Conservation (phyloP, 2,329 filamentous ascomycete genomes). For the Bipolaris oryzae region DNA sequence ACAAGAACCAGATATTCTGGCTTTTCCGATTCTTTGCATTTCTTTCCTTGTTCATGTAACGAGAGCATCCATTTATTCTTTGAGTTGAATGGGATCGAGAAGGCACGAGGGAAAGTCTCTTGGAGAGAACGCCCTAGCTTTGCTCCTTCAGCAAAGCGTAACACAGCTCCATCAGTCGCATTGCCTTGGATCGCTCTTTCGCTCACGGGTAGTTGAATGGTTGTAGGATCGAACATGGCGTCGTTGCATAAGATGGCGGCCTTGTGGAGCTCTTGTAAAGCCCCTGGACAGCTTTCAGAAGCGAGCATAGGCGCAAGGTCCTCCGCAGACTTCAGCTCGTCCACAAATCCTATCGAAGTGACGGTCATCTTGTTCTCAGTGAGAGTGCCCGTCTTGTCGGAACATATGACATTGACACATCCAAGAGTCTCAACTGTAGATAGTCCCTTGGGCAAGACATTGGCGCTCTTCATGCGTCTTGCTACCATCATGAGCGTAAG, state of each 20-base stretch:
- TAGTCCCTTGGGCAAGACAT: neutral
- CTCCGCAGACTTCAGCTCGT: neutral
- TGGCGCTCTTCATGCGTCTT: neutral
- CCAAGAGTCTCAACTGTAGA: neutral
- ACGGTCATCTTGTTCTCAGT: slow-evolving; percentile 3
- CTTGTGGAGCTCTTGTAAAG: slow-evolving; percentile 1
- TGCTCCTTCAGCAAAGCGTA: neutral
- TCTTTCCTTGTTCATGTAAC: neutral
- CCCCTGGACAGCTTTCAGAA: neutral
- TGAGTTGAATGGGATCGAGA: neutral
- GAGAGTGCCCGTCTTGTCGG: neutral
- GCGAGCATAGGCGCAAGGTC: neutral
- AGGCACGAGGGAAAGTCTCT: neutral
- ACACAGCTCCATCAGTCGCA: neutral
- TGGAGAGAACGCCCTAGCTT: neutral
- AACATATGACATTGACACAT: slow-evolving; percentile 1
- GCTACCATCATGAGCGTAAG: slow-evolving; percentile 2
- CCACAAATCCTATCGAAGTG: neutral
- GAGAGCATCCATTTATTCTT: slow-evolving; percentile 4
- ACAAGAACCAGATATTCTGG: neutral
- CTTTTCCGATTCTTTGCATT: neutral
- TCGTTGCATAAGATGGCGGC: slow-evolving; percentile 1
- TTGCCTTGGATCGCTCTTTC: neutral
- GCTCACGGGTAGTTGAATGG: neutral
- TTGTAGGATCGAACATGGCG: slow-evolving; percentile 1